Conservation (phyloP, 495 filamentous ascomycete species). For the Echria macrotheca region DNA sequence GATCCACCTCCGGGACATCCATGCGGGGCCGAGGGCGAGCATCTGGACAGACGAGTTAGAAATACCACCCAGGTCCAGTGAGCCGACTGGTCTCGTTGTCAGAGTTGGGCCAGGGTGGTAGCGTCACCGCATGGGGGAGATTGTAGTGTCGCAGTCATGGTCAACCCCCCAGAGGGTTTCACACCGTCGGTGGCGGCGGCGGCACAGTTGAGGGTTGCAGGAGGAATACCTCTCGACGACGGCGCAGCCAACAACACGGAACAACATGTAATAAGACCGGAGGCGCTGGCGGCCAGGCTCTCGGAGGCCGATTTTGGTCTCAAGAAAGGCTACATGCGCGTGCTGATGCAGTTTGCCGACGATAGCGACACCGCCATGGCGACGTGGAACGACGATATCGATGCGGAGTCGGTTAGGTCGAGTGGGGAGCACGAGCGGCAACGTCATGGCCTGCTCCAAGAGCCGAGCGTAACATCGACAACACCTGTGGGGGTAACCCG, state of each 20-base stretch:
- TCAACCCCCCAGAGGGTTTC: background rate
- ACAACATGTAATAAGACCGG: background rate
- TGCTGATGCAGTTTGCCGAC: slow-evolving; percentile 18
- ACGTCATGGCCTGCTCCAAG: background rate
- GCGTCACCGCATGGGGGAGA: background rate
- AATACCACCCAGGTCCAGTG: too few species aligned
- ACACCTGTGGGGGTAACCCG: background rate
- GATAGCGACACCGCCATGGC: background rate
- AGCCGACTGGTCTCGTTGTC: background rate
- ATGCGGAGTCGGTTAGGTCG: slow-evolving; percentile 16
- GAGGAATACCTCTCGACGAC: too few species aligned
- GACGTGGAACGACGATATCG: slow-evolving; percentile 17
- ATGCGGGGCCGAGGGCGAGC: too few species aligned
- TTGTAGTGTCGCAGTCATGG: slow-evolving; percentile 4
- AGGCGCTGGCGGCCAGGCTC: background rate
- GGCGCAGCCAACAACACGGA: background rate
- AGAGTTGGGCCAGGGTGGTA: background rate
- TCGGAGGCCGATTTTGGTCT: background rate
- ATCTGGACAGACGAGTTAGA: too few species aligned
- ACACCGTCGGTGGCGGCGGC: background rate
- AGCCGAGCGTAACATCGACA: background rate
- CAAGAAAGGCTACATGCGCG: slow-evolving; percentile 14
- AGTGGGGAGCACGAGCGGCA: background rate
- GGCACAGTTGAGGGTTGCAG: too few species aligned
- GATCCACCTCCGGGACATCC: too few species aligned